A percentile compares a stretch with the other conserved stretches of the same genome.
Conservation (phyloP, 106 monocot species). For the Allium cepa region DNA sequence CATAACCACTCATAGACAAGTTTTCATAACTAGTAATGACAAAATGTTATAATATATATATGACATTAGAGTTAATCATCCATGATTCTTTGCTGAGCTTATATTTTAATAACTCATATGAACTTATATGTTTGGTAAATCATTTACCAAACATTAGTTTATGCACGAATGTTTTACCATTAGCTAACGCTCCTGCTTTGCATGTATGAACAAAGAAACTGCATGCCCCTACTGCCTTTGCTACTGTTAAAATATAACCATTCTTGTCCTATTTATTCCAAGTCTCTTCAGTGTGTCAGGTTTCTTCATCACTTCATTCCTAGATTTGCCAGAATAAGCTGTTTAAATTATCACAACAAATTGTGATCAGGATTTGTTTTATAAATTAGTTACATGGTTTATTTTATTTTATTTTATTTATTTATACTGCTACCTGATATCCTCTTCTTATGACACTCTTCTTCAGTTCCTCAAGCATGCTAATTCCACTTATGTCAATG, state of each 20-base stretch:
- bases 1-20: too few relatives aligned
- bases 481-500: slow-evolving; percentile 88
- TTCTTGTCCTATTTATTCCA: slow-evolving; percentile 58
- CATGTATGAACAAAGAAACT: slow-evolving; percentile 64
- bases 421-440: slow-evolving; percentile 36
- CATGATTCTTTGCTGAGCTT: too few relatives aligned
- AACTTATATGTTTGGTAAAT: background rate
- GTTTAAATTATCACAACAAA: background rate
- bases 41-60: too few relatives aligned
- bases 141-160: background rate
- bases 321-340: slow-evolving; percentile 79
- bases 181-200: slow-evolving; percentile 16
- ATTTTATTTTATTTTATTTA: too few relatives aligned
- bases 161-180: slow-evolving; percentile 32
- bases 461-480: slow-evolving; percentile 85
- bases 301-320: slow-evolving; percentile 96
- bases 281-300: slow-evolving; percentile 56
- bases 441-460: slow-evolving; percentile 48
- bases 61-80: too few relatives aligned
- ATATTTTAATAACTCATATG: too few relatives aligned
- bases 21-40: too few relatives aligned
- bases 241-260: slow-evolving; percentile 84
- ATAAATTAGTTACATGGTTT: background rate
- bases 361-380: too few relatives aligned
- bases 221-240: slow-evolving; percentile 67